Conservation (phyloP, 176 grass and related monocot species). For the Cymbopogon citratus region DNA sequence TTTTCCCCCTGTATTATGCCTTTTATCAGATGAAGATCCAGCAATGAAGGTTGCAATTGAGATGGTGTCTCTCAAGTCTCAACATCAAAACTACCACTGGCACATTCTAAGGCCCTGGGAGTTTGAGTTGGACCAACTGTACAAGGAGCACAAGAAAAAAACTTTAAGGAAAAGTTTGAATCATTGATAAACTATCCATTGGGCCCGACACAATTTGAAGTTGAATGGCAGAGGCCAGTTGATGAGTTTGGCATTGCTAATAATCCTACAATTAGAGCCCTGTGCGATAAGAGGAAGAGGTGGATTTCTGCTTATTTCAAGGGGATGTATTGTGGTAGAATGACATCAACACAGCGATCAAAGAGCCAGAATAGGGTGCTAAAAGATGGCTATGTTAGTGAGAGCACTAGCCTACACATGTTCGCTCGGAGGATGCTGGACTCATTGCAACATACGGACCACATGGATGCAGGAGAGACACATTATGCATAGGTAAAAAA, state of each 20-base stretch:
- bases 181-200: not conserved
- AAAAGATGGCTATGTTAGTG: no score
- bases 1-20: not conserved
- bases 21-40: not conserved
- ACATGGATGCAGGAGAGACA: no score
- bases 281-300: not conserved
- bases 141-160: not conserved
- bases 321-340: no score
- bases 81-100: not conserved
- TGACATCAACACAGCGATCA: no score
- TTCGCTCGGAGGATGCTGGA: no score
- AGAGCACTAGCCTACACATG: no score
- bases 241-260: not conserved
- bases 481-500: no score
- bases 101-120: not conserved
- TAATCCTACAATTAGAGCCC: not conserved
- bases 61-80: not conserved
- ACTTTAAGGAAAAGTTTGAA: not conserved
- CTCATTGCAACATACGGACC: no score
- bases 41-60: not conserved
- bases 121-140: not conserved
- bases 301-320: no score
- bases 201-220: not conserved
- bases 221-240: not conserved
- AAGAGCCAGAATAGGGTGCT: no score